Base-by-base conservation (phyloP, 768 basidiomycete species). In the Pleurotus ostreatus region DNA sequence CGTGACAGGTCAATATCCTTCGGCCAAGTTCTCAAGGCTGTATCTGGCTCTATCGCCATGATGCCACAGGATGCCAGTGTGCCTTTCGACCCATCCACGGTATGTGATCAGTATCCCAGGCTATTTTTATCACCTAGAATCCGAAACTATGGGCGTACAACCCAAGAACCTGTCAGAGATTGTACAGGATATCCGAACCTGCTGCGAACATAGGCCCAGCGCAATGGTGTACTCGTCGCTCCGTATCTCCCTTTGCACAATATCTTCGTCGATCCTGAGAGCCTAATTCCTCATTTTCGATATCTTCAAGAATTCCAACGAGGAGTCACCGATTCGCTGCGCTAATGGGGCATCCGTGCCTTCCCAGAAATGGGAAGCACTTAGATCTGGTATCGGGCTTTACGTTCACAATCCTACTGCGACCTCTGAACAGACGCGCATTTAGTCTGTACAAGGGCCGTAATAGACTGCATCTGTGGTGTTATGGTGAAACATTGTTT, bases 201-300 rank as follows among this genome's bases (percentile, higher is more conserved):
- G 51, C 51, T 53, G 51, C 51, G 51, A 53, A 53, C 15, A 18
- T 39, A 40, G 51, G 39, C 51, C 51, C 51, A 43, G 39, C 26
- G 51, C 18, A 53, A 53, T 30, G 39, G 51, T 11, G 2, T 53
- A 23, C n/a, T n/a, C 51, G 38, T 43, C 39, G 34, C 12, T 53
- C 37, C 20, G 37, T 18, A 18, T 53, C 39, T 23, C 51, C 51
- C 26, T 53, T 43, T 39, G 37, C 34, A 39, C 51, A 23, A 8
- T 40, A 22, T 44, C 51, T n/a, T 18, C 41, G 22, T 22, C 51
- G 51, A 53, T 53, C 51, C 37, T 53, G 51, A 41, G 51, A 53
- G 51, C 5, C 39, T 39, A 20, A 38, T 43, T 53, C 51, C 51
- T 53, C 39, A 41, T 53, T 53, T 12, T 53, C n/a, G 15, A 15